Conservation (phyloP, 2,329 filamentous ascomycete species). For the Neopestalotiopsis clavispora region DNA sequence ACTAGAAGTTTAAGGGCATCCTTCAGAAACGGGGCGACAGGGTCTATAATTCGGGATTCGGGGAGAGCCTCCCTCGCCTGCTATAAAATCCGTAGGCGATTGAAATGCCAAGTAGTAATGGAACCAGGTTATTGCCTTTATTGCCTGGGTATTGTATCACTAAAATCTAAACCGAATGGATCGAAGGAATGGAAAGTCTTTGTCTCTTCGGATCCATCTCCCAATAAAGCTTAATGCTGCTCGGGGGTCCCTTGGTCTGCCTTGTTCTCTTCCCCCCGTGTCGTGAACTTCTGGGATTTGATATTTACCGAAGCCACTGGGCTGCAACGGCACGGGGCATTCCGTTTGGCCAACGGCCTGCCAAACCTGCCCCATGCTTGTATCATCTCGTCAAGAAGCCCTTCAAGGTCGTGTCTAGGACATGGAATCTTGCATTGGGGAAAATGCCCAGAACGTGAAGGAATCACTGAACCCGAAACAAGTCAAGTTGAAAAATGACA, state of each 20-base stretch:
- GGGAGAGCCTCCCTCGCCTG: too few relatives aligned
- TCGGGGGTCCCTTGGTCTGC: too few relatives aligned
- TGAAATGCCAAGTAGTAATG: background rate
- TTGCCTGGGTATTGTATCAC: background rate
- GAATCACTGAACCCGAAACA: background rate
- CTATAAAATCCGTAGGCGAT: background rate
- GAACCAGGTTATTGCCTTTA: background rate
- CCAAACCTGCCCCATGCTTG: background rate
- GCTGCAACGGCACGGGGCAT: background rate
- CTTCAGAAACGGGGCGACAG: too few relatives aligned
- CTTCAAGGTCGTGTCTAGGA: too few relatives aligned
- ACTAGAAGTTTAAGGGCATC: too few relatives aligned
- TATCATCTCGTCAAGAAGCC: constrained; percentile 1
- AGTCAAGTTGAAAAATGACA: background rate
- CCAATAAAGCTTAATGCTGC: background rate
- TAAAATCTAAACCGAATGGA: background rate
- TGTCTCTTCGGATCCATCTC: background rate
- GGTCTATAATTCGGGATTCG: too few relatives aligned
- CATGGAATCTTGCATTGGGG: background rate
- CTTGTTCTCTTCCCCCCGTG: background rate
- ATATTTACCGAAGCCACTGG: background rate
- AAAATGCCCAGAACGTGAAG: background rate
- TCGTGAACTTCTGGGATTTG: background rate
- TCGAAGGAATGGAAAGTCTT: background rate
- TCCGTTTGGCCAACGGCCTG: background rate